Evolutionary conservation across 1,284 basidiomycete genomes (phyloP).

Genomic region (Papiliotrema fonsecae): DNA sequence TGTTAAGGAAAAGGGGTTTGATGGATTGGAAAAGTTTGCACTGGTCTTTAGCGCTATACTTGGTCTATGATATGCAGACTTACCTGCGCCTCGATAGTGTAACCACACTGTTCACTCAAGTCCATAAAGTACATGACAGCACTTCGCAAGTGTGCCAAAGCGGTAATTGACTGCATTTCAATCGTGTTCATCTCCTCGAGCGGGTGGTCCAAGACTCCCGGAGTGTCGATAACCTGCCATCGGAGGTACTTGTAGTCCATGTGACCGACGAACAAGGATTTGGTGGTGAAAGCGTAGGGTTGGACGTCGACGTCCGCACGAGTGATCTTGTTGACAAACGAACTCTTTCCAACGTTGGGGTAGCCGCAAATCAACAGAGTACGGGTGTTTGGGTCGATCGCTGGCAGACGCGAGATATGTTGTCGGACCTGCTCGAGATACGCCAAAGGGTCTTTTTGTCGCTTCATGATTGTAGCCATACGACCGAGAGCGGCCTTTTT

Average conservation of each 20-base stretch:
- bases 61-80: constrained; percentile 24
- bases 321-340: constrained; percentile 97
- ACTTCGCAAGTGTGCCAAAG: constrained; percentile 84
- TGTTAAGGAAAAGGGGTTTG: constrained; percentile 88
- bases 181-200: constrained; percentile 99
- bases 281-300: constrained; percentile 96
- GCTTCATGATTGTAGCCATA: constrained; percentile 95
- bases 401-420: constrained; percentile 91
- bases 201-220: constrained; percentile 80
- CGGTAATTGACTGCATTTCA: constrained; percentile 98
- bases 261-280: constrained; percentile 92
- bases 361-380: constrained; percentile 94
- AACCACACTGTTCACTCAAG: constrained; percentile 91
- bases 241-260: constrained; percentile 95
- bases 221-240: constrained; percentile 97
- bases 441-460: constrained; percentile 92
- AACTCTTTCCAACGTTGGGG: constrained; percentile 95
- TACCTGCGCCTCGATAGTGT: constrained; percentile 86
- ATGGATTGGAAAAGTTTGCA: constrained; percentile 97
- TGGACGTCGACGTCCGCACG: constrained; percentile 96
- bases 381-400: constrained; percentile 86
- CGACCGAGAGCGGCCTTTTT: constrained; percentile 91
- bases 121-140: constrained; percentile 97
- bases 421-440: constrained; percentile 97
- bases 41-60: constrained; percentile 47